Evolutionary conservation across 1,284 basidiomycete genomes (phyloP).

Genomic region (Pyrrhoderma noxium): DNA sequence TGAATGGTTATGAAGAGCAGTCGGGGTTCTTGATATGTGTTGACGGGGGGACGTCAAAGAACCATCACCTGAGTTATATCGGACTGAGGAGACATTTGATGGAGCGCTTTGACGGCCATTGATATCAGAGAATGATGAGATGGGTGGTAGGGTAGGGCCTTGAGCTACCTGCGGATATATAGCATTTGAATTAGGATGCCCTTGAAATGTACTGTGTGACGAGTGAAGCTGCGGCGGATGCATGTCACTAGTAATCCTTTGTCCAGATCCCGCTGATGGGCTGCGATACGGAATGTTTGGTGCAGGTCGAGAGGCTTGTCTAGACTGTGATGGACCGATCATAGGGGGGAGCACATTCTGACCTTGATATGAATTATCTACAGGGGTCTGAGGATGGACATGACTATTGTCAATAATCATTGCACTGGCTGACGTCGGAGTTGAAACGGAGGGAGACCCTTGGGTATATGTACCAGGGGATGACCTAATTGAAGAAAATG

Average conservation of each 20-base stretch:
- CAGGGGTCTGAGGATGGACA: conserved; percentile 1
- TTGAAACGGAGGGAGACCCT: conserved; percentile 15
- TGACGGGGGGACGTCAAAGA: conserved; percentile 32
- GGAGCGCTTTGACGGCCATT: conserved; percentile 40
- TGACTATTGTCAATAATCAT: conserved; percentile 13
- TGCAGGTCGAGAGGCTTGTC: conserved; percentile 11
- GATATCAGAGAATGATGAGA: conserved; percentile 60
- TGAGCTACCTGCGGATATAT: conserved; percentile 23
- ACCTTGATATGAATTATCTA: conserved; percentile 9
- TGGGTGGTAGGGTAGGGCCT: conserved; percentile 57
- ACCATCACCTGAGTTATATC: conserved; percentile 45
- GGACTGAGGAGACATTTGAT: conserved; percentile 48
- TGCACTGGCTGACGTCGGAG: conserved; percentile 12
- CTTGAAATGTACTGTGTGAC: neutral
- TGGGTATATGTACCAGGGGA: conserved; percentile 13
- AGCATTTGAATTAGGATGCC: conserved; percentile 20
- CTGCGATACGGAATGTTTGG: conserved; percentile 17
- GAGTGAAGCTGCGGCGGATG: conserved; percentile 27
- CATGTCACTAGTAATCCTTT: conserved; percentile 12
- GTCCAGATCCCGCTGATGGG: conserved; percentile 10
- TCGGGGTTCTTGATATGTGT: conserved; percentile 27
- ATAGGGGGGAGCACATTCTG: conserved; percentile 16
- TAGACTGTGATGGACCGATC: conserved; percentile 13
- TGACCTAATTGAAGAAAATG: conserved; percentile 12
- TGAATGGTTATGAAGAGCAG: conserved; percentile 30